Percentiles rank a stretch among this genome's conserved stretches.
Conservation (phyloP, 2,329 filamentous ascomycete species). For the Fusarium sororula region DNA sequence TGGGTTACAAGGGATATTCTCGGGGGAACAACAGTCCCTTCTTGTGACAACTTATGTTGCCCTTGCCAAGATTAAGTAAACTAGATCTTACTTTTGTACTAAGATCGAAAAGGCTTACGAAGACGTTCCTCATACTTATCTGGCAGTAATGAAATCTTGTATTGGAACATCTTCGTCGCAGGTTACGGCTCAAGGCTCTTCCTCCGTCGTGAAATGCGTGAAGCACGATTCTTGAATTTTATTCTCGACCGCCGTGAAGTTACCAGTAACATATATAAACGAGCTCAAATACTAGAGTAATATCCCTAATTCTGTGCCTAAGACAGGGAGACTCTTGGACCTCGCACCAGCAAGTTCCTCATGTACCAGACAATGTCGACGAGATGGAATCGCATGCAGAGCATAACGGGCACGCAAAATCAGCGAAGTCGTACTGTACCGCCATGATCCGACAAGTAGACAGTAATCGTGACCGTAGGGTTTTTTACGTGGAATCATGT, state of each 20-base stretch:
- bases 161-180: background rate
- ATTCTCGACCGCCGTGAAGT: background rate
- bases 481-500: background rate
- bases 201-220: background rate
- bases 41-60: background rate
- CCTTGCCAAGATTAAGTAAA: background rate
- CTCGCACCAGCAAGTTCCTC: background rate
- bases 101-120: no score
- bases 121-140: fast-evolving
- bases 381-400: no score
- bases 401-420: background rate
- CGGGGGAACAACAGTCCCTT: background rate
- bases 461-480: fast-evolving
- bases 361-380: background rate
- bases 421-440: fast-evolving
- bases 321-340: no score
- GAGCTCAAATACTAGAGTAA: background rate
- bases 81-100: background rate
- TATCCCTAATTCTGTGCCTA: background rate
- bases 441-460: background rate
- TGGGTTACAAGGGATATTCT: background rate
- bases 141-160: fast-evolving
- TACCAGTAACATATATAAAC: no score
- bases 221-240: background rate
- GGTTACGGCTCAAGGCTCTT: background rate